Percentiles rank a stretch among this genome's conserved stretches.
phyloP scores from a whole-genome alignment of 352 stramenopile genomes.

The Phytophthora fragariaefolia region DNA sequence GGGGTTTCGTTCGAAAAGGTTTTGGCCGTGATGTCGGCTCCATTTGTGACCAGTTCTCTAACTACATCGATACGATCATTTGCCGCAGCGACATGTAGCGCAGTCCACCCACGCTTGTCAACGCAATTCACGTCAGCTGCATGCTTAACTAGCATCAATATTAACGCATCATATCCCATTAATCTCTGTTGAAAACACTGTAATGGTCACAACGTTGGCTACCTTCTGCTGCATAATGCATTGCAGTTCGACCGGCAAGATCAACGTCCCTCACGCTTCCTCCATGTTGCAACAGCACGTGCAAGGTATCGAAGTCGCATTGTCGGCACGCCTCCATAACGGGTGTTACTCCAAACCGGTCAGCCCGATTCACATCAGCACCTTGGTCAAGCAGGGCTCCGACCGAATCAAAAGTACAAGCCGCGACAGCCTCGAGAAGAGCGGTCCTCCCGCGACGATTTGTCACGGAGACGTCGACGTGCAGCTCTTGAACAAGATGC shows the following conservation, averaged over 20 bases:
- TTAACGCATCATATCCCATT: neutral
- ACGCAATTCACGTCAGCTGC: neutral
- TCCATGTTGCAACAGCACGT: neutral
- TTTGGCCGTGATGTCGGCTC: neutral
- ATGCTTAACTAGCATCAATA: neutral
- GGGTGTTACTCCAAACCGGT: neutral
- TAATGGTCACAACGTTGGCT: too few relatives aligned
- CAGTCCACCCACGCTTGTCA: slow-evolving; percentile 18
- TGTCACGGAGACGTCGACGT: neutral
- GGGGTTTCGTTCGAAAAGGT: slow-evolving; percentile 3
- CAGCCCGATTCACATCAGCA: neutral
- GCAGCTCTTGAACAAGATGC: neutral
- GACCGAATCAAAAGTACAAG: neutral
- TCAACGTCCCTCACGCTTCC: neutral
- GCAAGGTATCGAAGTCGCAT: neutral
- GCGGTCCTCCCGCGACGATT: neutral
- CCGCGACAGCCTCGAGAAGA: neutral
- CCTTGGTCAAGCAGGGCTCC: neutral
- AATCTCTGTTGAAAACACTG: too few relatives aligned
- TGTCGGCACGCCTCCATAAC: neutral
- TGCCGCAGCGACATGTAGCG: slow-evolving; percentile 11
- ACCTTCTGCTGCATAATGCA: slow-evolving; percentile 10
- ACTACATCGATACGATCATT: neutral
- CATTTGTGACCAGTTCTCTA: neutral
- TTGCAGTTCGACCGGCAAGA: neutral